phyloP scores from a whole-genome alignment of 345 rosid species.

The Ailanthus altissimus region DNA sequence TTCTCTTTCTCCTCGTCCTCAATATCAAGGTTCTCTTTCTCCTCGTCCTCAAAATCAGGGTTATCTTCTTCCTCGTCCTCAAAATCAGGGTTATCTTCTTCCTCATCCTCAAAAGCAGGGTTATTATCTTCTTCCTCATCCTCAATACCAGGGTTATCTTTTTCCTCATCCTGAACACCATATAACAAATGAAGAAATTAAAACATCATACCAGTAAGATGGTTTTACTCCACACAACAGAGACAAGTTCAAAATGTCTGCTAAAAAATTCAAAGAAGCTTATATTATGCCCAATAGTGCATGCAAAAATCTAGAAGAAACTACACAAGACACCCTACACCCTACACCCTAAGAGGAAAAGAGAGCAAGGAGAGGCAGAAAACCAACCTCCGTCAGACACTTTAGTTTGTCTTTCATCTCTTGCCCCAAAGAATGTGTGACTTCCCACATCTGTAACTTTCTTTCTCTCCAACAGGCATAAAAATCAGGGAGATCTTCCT shows the following conservation, averaged over 20 bases:
- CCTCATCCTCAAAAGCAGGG: slow-evolving; percentile 35
- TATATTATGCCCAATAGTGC: background rate
- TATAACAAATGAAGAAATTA: slow-evolving; percentile 3
- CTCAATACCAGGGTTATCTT: too few relatives aligned
- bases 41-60: background rate
- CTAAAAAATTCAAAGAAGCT: slow-evolving; percentile 10
- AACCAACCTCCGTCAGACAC: slow-evolving; percentile 51
- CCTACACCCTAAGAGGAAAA: too few relatives aligned
- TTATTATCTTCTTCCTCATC: slow-evolving; percentile 5
- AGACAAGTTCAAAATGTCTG: background rate
- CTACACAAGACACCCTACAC: background rate
- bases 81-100: slow-evolving; percentile 15
- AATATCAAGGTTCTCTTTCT: background rate
- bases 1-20: slow-evolving; percentile 39
- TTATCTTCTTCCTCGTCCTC: background rate
- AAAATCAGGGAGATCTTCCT: slow-evolving; percentile 66
- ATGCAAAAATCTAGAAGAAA: background rate
- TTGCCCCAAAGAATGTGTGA: slow-evolving; percentile 54
- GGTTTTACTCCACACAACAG: background rate
- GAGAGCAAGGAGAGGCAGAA: background rate
- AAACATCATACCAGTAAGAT: background rate
- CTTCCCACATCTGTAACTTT: slow-evolving; percentile 49
- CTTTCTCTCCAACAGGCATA: slow-evolving; percentile 65
- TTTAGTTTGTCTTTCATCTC: slow-evolving; percentile 55
- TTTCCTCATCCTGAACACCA: slow-evolving; percentile 41